A percentile compares a stretch with the other conserved stretches of the same genome.
These are phyloP conservation scores for Fusarium sp. DNA, from an alignment of 2,329 filamentous ascomycete genomes.

Conservation along the genomic window DNA sequence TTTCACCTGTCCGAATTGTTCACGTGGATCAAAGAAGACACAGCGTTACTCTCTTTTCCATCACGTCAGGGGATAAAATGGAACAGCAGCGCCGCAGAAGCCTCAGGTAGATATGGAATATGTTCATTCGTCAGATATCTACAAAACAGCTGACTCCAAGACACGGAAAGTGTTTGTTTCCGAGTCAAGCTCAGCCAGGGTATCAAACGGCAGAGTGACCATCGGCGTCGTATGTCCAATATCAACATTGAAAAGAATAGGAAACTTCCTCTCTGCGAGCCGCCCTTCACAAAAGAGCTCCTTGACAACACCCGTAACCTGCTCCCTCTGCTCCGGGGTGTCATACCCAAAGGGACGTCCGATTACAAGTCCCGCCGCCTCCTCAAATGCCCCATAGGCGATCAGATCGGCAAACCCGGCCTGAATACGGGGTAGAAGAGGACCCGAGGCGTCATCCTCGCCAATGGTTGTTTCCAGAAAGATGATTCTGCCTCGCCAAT, in stretches of 20 bases:
- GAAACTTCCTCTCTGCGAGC: conserved; percentile 48
- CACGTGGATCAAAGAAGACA: too few species aligned
- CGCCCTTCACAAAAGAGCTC: conserved; percentile 51
- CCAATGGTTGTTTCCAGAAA: conserved; percentile 56
- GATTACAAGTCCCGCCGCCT: conserved; percentile 54
- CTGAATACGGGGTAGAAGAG: conserved; percentile 44
- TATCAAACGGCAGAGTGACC: conserved; percentile 55
- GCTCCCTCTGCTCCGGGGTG: conserved; percentile 40
- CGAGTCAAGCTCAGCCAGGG: conserved; percentile 52
- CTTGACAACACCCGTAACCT: conserved; percentile 47
- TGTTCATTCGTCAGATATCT: background rate
- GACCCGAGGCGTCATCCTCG: conserved; percentile 42
- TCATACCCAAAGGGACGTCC: conserved; percentile 57
- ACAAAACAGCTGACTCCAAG: conserved; percentile 38
- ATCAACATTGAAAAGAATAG: conserved; percentile 56
- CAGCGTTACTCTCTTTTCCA: too few species aligned
- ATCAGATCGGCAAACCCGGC: conserved; percentile 55
- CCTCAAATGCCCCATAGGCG: conserved; percentile 55
- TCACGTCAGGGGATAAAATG: too few species aligned
- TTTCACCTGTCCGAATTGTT: too few species aligned
- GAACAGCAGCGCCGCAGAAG: too few species aligned
- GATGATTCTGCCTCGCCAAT: conserved; percentile 53
- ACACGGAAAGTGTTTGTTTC: conserved; percentile 52
- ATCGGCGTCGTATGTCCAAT: conserved; percentile 57
- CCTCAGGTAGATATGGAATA: too few species aligned